Percentiles rank a stretch among this genome's conserved stretches.
Evolutionary conservation across 2,329 filamentous ascomycete species (phyloP).

Genomic region (Cordyceps militaris): DNA sequence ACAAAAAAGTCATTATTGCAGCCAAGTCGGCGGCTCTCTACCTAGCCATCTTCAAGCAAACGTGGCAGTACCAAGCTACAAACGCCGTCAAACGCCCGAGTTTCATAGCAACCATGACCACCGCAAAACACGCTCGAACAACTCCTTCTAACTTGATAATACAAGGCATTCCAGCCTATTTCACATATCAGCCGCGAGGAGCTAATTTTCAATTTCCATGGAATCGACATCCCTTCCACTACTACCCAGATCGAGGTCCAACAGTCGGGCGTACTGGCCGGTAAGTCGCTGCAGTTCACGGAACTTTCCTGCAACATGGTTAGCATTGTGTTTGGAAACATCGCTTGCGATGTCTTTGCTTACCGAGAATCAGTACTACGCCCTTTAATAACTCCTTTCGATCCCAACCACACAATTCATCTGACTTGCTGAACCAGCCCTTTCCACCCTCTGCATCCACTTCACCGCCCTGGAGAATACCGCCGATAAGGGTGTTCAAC

Average conservation of each 20-base stretch:
- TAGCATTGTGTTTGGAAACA: conserved; percentile 21
- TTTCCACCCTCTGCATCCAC: conserved; percentile 37
- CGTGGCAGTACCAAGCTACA: neutral
- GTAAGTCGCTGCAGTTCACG: conserved; percentile 88
- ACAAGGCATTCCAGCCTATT: conserved; percentile 1
- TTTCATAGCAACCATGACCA: neutral
- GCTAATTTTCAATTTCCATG: conserved; percentile 34
- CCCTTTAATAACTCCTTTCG: conserved; percentile 80
- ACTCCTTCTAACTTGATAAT: conserved; percentile 10
- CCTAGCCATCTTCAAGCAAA: neutral
- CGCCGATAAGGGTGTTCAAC: conserved; percentile 71
- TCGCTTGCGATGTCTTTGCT: conserved; percentile 26
- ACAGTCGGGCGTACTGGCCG: conserved; percentile 85
- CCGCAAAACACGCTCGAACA: neutral
- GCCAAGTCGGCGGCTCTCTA: neutral
- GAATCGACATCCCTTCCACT: conserved; percentile 35
- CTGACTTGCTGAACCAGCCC: conserved; percentile 60
- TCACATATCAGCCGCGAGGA: neutral
- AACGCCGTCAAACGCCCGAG: conserved; percentile 13
- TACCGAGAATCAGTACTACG: conserved; percentile 88
- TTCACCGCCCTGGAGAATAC: conserved; percentile 48
- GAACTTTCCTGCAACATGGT: conserved; percentile 66
- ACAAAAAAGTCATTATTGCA: neutral
- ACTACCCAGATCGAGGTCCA: conserved; percentile 53
- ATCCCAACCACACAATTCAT: conserved; percentile 84